Evolutionary conservation across 352 stramenopile species (phyloP).

Genomic region (Pythium rhizo-oryzae): DNA sequence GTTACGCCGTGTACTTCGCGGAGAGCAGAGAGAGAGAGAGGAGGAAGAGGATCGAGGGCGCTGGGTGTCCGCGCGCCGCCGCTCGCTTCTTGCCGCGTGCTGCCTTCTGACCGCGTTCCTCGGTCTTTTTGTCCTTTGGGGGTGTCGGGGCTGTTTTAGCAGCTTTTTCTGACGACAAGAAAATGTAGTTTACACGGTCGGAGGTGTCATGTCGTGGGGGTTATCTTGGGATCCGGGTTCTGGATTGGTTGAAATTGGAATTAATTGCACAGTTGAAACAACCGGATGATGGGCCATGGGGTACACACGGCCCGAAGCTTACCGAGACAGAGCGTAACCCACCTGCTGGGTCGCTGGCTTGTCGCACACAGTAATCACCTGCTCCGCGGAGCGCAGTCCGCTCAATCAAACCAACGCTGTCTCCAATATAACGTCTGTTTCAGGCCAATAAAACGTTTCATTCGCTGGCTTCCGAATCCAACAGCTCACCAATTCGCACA

Average conservation of each 20-base stretch:
- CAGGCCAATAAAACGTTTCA: slow-evolving; percentile 18
- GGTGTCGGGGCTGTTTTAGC: slow-evolving; percentile 21
- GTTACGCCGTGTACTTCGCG: slow-evolving; percentile 20
- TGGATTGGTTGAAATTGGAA: slow-evolving; percentile 17
- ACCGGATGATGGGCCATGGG: neutral
- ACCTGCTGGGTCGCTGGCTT: neutral
- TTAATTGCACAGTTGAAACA: slow-evolving; percentile 5
- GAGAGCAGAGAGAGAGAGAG: neutral
- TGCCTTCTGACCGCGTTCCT: neutral
- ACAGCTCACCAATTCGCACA: slow-evolving; percentile 7
- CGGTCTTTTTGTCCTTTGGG: slow-evolving; percentile 28
- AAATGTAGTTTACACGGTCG: slow-evolving; percentile 11
- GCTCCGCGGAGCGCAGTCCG: no score
- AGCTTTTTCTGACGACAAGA: slow-evolving; percentile 1
- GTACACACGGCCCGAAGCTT: slow-evolving; percentile 11
- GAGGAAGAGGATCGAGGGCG: neutral
- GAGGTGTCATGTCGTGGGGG: slow-evolving; percentile 6
- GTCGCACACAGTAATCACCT: slow-evolving; percentile 25
- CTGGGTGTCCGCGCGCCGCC: neutral
- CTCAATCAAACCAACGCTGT: slow-evolving; percentile 9
- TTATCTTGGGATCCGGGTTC: slow-evolving; percentile 9
- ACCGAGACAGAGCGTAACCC: slow-evolving; percentile 12
- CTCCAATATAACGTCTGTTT: slow-evolving; percentile 12
- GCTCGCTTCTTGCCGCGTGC: neutral
- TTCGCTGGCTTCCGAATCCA: slow-evolving; percentile 19